Percentiles rank a stretch among this genome's conserved stretches.
phyloP scores from a whole-genome alignment of 140 eudicot species.

The Oenanthe javanica region DNA sequence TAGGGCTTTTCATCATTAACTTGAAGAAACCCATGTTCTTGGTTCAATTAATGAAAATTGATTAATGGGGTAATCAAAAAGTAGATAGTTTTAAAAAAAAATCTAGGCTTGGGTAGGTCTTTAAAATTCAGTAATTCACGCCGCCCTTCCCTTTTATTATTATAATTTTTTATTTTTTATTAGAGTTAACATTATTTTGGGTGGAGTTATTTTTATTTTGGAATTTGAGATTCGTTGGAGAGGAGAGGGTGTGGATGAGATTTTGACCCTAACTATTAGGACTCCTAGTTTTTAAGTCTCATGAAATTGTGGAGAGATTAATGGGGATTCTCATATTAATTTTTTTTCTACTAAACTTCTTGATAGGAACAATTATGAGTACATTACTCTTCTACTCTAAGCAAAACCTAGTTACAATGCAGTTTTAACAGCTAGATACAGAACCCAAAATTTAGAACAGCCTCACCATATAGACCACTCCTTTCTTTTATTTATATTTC shows the following conservation, averaged over 20 bases:
- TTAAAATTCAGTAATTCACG: slow-evolving; percentile 27
- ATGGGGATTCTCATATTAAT: slow-evolving; percentile 21
- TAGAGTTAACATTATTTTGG: slow-evolving; percentile 9
- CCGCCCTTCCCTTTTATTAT: slow-evolving; percentile 8
- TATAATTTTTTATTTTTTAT: neutral
- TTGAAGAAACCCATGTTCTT: slow-evolving; percentile 2
- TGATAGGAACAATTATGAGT: neutral
- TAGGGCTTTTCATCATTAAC: slow-evolving; percentile 18
- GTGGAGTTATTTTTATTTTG: neutral
- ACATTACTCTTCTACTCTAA: neutral
- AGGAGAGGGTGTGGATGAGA: slow-evolving; percentile 27
- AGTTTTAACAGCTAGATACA: neutral
- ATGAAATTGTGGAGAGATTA: slow-evolving; percentile 30
- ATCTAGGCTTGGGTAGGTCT: neutral
- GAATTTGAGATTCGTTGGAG: slow-evolving; percentile 8
- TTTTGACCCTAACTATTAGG: no score
- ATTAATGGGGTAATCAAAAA: slow-evolving; percentile 2
- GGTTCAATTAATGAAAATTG: neutral
- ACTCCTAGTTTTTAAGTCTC: slow-evolving; percentile 26
- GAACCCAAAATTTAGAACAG: neutral
- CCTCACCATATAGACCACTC: neutral
- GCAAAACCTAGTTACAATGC: neutral
- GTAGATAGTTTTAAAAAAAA: neutral
- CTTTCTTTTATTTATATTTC: neutral
- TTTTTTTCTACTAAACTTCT: neutral